Evolutionary conservation across 202 grass and related monocot species (phyloP), one percentile per base, ranked within the genome.

Genomic region (Digitaria exilis): DNA sequence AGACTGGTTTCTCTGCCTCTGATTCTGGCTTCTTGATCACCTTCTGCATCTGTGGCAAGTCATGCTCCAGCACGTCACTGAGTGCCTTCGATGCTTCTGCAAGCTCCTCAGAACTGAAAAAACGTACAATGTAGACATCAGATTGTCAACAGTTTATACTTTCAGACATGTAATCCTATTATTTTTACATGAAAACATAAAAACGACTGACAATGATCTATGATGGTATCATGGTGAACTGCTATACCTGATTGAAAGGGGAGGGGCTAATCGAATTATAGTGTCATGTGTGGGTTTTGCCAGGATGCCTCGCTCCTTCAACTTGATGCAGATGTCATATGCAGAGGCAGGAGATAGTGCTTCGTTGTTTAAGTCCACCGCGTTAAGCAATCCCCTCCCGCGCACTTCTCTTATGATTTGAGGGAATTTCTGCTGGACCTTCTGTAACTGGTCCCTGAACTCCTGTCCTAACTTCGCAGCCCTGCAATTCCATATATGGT

Each of bases 241-340:
- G n/a, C n/a, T n/a, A 30, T 92, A 93, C 96, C 96, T 90, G 78
- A 98, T 96, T 49, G 91, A 81, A 18, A 96, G 72, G 0, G 96
- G 96, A 75, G 89, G 96, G 21, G 96, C 93, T 70, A 98, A 73
- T 30, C 93, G 89, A 61, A 95, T 98, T 81, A 98, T 90, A 32
- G 91, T 92, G 66, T 94, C 91, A 82, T 98, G 96, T 31, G 96
- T 98, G 63, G 96, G 89, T 79, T 98, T 98, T 51, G 96, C 96
- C 24, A 98, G 86, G 85, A 98, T 93, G 43, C 93, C 96, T 76
- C 96, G 89, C 42, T 98, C 93, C 87, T 98, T 98, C 69, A 98
- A 82, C 81, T 94, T 93, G 77, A 98, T 92, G 75, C 96, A 98
- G 62, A 98, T 81, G 81, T 96, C 96, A 86, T 98, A 98, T 35